A percentile compares a stretch with the other conserved stretches of the same genome.
These are phyloP conservation scores for Puccinia hordei DNA, from an alignment of 1,284 basidiomycete species.

Conservation along the genomic window DNA sequence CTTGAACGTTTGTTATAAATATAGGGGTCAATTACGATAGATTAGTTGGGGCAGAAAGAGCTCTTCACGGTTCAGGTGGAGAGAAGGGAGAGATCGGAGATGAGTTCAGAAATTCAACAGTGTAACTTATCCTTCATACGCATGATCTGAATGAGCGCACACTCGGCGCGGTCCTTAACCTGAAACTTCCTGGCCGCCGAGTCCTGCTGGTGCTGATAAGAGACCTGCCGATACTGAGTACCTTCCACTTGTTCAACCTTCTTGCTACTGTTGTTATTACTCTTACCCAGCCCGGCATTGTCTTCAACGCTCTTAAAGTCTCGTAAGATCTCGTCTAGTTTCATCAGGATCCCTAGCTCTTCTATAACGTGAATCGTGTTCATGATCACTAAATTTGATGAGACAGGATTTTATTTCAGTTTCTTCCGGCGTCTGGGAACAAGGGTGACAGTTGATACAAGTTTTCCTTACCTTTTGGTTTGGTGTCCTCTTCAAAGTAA, in stretches of 20 bases:
- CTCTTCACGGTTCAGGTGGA: too few species aligned
- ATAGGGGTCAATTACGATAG: too few species aligned
- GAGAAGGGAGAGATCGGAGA: too few species aligned
- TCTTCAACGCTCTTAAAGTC: not conserved
- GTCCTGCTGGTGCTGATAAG: not conserved
- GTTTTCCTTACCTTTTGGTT: conserved; percentile 37
- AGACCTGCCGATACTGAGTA: not conserved
- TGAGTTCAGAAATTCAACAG: not conserved
- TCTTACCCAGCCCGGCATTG: not conserved
- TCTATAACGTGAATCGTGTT: conserved; percentile 12
- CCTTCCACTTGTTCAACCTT: not conserved
- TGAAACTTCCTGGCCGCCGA: not conserved
- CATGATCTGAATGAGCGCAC: conserved; percentile 40
- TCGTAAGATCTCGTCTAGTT: not conserved
- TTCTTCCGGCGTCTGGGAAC: not conserved
- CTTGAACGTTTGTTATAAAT: too few species aligned
- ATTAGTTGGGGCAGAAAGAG: too few species aligned
- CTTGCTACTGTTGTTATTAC: not conserved
- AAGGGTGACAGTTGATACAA: not conserved
- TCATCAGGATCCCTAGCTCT: conserved; percentile 12
- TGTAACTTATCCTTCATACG: not conserved
- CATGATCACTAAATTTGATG: conserved; percentile 1
- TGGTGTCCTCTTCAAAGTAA: conserved; percentile 43
- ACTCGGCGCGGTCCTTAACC: conserved; percentile 34
- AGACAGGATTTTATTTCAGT: not conserved